These are phyloP conservation scores for Hyphopichia buzzinii DNA, from an alignment of 1,139 yeast genomes.

Conservation along the genomic window DNA sequence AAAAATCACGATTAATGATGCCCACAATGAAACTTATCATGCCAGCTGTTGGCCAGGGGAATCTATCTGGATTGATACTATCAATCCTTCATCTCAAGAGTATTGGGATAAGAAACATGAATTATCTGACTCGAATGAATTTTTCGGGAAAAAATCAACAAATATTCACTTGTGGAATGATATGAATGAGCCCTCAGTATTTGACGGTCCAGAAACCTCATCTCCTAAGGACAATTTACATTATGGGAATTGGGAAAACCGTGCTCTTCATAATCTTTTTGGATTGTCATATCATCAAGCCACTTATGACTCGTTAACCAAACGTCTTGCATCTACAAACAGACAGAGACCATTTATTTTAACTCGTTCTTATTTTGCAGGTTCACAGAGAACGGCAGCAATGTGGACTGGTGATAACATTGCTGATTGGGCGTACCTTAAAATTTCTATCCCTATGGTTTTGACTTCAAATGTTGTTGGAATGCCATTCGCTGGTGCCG, in stretches of 20 bases:
- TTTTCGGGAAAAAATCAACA: constrained; percentile 50
- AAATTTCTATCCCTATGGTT: constrained; percentile 81
- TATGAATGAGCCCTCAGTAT: constrained; percentile 96
- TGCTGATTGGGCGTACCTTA: constrained; percentile 87
- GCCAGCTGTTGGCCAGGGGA: constrained; percentile 99
- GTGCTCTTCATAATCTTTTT: constrained; percentile 83
- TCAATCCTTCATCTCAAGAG: constrained; percentile 58
- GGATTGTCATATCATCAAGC: constrained; percentile 81
- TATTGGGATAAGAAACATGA: constrained; percentile 54
- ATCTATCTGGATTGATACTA: constrained; percentile 87
- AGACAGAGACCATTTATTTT: constrained; percentile 81
- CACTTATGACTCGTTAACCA: constrained; percentile 63
- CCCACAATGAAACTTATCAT: constrained; percentile 44
- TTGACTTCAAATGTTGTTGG: constrained; percentile 80
- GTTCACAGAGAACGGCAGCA: constrained; percentile 88
- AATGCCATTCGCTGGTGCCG: constrained; percentile 94
- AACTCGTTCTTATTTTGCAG: constrained; percentile 84
- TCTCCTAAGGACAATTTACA: constrained; percentile 81
- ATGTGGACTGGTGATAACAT: constrained; percentile 98
- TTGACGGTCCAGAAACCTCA: constrained; percentile 91
- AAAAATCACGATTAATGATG: constrained; percentile 39
- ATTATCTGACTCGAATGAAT: constrained; percentile 22
- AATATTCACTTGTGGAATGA: constrained; percentile 94
- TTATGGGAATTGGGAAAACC: constrained; percentile 80
- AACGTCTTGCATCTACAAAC: constrained; percentile 44